Evolutionary conservation across 192 early-diverging fungal species (phyloP), one percentile per base, ranked within the genome.

Genomic region (Backusella westeae): DNA sequence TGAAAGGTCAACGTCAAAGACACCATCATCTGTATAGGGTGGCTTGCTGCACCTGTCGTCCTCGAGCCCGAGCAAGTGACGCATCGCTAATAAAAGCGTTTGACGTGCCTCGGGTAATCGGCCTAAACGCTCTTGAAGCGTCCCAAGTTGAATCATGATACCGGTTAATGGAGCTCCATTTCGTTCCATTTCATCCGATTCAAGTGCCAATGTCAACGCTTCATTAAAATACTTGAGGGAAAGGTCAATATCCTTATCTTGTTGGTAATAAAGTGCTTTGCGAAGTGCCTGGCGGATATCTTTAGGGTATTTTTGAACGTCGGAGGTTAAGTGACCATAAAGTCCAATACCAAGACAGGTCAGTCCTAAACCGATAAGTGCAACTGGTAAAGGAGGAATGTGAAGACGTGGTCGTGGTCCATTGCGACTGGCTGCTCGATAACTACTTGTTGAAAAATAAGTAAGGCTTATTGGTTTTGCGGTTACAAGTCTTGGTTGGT

Each of bases 111-210:
- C 85, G 35, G 77, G 77, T 15, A 66, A 72, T 19, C 77, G 71
- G 0, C 82, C 86, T 68, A 87, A 56, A 8, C 78, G 76, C 53
- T 88, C 84, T 14, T 87, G 80, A 65, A 90, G 56, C 1, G 83
- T 77, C 0, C 85, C 89, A 15, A 86, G 65, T 44, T 87, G 89
- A 65, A 90, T 90, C 86, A 90, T 83, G 44, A 90, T 90, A 6
- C 89, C 89, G 0, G 86, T 88, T 19, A 90, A 83, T 32, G 88
- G 83, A 12, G 81, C 80, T 0, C 86, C 85, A 21, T 87, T 68
- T 7, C 81, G 78, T 29, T 83, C 80, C 44, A 89, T 70, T 56
- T 84, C 81, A 6, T 76, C 72, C 32, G 83, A 77, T 26, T 81
- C 72, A 36, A 85, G 76, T 0, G 83, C 89, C 3, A 84, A 56